Percentiles rank a stretch among this genome's conserved stretches.
Conservation (phyloP, 345 rosid species). For the Raphanus raphanistrum region DNA sequence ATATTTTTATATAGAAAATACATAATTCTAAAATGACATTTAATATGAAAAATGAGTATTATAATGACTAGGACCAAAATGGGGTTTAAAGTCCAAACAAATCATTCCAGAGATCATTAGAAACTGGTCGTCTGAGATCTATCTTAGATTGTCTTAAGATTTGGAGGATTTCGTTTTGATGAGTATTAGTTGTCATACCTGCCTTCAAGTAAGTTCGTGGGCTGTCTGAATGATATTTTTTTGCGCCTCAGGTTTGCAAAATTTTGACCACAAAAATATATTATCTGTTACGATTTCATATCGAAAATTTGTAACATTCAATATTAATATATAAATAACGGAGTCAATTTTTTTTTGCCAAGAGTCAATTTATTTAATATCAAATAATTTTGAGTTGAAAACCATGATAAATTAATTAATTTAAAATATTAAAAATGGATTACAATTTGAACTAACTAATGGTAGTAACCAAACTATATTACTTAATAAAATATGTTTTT, state of each 20-base stretch:
- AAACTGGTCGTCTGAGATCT: conserved; percentile 35
- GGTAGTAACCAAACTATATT: too few relatives aligned
- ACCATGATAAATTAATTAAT: neutral
- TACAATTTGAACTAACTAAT: too few relatives aligned
- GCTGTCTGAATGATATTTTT: neutral
- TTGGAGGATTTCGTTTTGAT: conserved; percentile 23
- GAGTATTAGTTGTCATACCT: conserved; percentile 23
- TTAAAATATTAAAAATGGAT: too few relatives aligned
- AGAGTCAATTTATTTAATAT: too few relatives aligned
- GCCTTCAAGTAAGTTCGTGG: conserved; percentile 27
- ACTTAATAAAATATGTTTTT: too few relatives aligned
- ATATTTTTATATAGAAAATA: too few relatives aligned
- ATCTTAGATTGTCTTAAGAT: conserved; percentile 37
- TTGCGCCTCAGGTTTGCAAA: conserved; percentile 10
- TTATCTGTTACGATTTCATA: neutral
- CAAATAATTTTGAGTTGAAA: neutral
- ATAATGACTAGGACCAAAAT: neutral
- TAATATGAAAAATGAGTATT: too few relatives aligned
- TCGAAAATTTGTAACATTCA: neutral
- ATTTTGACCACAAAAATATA: neutral
- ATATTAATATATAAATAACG: too few relatives aligned
- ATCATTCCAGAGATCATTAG: conserved; percentile 33
- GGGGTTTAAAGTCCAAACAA: conserved; percentile 25
- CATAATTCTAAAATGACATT: too few relatives aligned
- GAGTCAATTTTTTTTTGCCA: too few relatives aligned